These are phyloP conservation scores for Coleophoma crateriformis DNA, from an alignment of 2,329 filamentous ascomycete species.

Conservation along the genomic window DNA sequence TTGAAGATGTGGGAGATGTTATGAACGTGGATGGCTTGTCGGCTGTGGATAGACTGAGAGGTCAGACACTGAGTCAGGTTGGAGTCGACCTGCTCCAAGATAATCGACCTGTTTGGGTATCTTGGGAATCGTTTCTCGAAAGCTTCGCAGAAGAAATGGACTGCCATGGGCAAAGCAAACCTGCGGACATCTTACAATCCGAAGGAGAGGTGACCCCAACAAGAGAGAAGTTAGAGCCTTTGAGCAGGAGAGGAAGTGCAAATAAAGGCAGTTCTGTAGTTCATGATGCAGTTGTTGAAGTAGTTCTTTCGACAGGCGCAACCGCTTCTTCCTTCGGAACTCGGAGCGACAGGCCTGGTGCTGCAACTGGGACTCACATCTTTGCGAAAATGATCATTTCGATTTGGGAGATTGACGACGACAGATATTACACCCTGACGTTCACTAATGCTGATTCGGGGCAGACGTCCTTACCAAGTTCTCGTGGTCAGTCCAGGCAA, in stretches of 20 bases:
- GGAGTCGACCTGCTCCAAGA: slow-evolving; percentile 71
- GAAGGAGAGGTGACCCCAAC: slow-evolving; percentile 31
- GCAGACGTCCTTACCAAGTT: slow-evolving; percentile 21
- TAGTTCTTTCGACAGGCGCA: slow-evolving; percentile 49
- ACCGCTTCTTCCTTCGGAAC: slow-evolving; percentile 8
- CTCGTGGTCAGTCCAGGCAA: slow-evolving; percentile 12
- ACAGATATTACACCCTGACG: slow-evolving; percentile 68
- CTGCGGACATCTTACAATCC: not conserved
- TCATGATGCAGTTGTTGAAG: slow-evolving; percentile 62
- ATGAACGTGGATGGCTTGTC: slow-evolving; percentile 33
- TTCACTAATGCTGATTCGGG: slow-evolving; percentile 57
- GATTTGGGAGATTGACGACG: slow-evolving; percentile 64
- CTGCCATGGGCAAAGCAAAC: slow-evolving; percentile 4
- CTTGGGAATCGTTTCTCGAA: slow-evolving; percentile 54
- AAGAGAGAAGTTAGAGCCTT: slow-evolving; percentile 14
- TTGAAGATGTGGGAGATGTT: slow-evolving; percentile 38
- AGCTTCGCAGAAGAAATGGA: slow-evolving; percentile 31
- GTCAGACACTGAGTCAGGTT: slow-evolving; percentile 62
- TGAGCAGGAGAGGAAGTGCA: slow-evolving; percentile 7
- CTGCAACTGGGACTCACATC: slow-evolving; percentile 31
- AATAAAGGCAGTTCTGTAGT: slow-evolving; percentile 30
- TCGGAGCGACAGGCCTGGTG: not conserved
- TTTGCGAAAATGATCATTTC: slow-evolving; percentile 73
- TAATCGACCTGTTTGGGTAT: slow-evolving; percentile 53
- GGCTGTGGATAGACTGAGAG: slow-evolving; percentile 53